Evolutionary conservation across 139 green algal species (phyloP).

Genomic region (Chlorella sp.): DNA sequence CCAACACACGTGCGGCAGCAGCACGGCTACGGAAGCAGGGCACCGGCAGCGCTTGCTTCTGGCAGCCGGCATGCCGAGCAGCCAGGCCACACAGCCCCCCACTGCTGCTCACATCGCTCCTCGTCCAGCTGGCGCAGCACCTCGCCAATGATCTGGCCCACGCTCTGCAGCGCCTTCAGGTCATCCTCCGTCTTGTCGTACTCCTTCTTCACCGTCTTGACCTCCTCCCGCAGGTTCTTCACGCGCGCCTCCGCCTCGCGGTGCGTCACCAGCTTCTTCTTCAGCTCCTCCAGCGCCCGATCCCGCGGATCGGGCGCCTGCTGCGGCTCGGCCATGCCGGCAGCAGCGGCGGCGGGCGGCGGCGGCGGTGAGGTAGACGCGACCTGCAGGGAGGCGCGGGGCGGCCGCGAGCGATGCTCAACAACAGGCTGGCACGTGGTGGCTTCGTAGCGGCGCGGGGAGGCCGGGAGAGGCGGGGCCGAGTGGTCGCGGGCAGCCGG

Average conservation of each 20-base stretch:
- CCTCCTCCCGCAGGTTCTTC: constrained; percentile 74
- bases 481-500: too few relatives aligned
- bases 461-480: too few relatives aligned
- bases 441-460: too few relatives aligned
- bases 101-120: constrained; percentile 89
- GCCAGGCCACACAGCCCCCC: too few relatives aligned
- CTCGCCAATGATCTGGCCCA: constrained; percentile 99
- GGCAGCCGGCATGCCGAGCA: too few relatives aligned
- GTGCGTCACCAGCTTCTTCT: constrained; percentile 69
- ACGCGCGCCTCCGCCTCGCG: constrained; percentile 63
- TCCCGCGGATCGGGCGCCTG: constrained; percentile 7
- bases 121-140: constrained; percentile 98
- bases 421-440: too few relatives aligned
- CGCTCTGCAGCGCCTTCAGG: constrained; percentile 97
- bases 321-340: neutral
- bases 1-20: too few relatives aligned
- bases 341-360: neutral
- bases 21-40: too few relatives aligned
- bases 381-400: neutral
- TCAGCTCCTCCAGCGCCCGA: constrained; percentile 58
- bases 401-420: neutral
- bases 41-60: too few relatives aligned
- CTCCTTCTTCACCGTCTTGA: constrained; percentile 88
- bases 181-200: constrained; percentile 99
- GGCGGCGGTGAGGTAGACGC: neutral